phyloP scores from a whole-genome alignment of 129 eudicot species.

The Arctium lappa region DNA sequence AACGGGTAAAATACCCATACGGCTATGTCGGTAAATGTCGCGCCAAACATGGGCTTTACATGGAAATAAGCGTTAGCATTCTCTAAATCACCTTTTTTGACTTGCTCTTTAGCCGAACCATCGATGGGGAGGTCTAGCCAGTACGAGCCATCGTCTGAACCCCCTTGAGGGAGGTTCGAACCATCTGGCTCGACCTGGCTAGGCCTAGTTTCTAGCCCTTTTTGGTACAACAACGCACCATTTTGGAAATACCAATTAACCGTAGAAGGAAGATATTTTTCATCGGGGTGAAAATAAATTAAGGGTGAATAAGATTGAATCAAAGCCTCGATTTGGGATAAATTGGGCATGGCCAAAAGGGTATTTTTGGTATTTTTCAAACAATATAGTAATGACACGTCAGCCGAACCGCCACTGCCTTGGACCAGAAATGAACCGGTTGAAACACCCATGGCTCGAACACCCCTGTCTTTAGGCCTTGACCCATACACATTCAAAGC shows the following conservation, averaged over 20 bases:
- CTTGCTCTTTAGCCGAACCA: conserved; percentile 38
- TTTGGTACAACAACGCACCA: conserved; percentile 62
- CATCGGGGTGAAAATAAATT: conserved; percentile 61
- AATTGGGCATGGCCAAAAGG: conserved; percentile 55
- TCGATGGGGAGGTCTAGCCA: conserved; percentile 71
- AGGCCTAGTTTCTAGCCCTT: conserved; percentile 59
- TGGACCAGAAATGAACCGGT: conserved; percentile 62
- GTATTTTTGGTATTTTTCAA: conserved; percentile 44
- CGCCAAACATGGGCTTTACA: conserved; percentile 70
- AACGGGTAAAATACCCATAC: conserved; percentile 83
- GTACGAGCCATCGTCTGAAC: conserved; percentile 47
- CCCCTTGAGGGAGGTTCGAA: conserved; percentile 75
- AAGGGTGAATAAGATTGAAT: conserved; percentile 63
- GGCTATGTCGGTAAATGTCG: conserved; percentile 62
- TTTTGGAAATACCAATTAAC: conserved; percentile 65
- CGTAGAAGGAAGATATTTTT: conserved; percentile 54
- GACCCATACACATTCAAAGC: conserved; percentile 55
- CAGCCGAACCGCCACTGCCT: conserved; percentile 24
- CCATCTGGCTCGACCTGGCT: conserved; percentile 41
- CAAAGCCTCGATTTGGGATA: conserved; percentile 52
- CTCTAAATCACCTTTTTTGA: conserved; percentile 48
- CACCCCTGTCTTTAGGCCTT: conserved; percentile 53
- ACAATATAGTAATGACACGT: conserved; percentile 32
- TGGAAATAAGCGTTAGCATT: conserved; percentile 54
- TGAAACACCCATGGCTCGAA: conserved; percentile 46